Percentiles rank a stretch among this genome's conserved stretches.
These are phyloP conservation scores for Erysimum pusillum DNA, from an alignment of 441 rosid species.

Conservation along the genomic window DNA sequence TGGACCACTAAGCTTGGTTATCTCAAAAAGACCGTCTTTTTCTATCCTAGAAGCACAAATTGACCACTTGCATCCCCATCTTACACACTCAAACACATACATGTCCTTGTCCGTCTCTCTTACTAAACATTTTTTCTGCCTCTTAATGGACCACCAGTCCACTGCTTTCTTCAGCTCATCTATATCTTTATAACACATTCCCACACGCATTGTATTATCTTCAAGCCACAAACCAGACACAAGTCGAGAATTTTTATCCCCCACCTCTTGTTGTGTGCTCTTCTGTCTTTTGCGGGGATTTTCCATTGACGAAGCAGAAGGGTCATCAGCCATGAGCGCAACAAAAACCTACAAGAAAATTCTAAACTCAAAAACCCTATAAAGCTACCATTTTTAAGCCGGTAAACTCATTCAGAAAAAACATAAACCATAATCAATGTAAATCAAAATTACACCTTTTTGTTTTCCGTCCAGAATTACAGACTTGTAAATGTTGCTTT, in stretches of 20 bases:
- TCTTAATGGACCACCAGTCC: background rate
- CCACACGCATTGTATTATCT: background rate
- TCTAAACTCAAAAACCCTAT: background rate
- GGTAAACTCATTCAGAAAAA: no score
- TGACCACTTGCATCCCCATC: background rate
- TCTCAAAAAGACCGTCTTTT: background rate
- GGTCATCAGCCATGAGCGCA: background rate
- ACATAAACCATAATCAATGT: no score
- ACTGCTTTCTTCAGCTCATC: conserved; percentile 8
- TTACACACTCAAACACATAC: background rate
- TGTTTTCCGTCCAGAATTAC: no score
- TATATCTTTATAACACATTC: background rate
- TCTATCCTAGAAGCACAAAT: background rate
- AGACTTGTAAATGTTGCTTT: no score
- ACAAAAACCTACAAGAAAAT: background rate
- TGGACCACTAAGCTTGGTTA: background rate
- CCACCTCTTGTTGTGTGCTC: background rate
- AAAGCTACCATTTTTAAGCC: background rate
- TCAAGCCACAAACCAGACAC: background rate
- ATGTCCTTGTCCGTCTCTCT: background rate
- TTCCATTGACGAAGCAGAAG: background rate
- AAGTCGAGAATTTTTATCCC: background rate
- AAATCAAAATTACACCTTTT: no score
- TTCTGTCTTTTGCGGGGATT: background rate
- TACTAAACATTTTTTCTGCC: background rate